Base-by-base conservation (phyloP, 2,329 filamentous ascomycete species). In the Talaromyces pinophilus region DNA sequence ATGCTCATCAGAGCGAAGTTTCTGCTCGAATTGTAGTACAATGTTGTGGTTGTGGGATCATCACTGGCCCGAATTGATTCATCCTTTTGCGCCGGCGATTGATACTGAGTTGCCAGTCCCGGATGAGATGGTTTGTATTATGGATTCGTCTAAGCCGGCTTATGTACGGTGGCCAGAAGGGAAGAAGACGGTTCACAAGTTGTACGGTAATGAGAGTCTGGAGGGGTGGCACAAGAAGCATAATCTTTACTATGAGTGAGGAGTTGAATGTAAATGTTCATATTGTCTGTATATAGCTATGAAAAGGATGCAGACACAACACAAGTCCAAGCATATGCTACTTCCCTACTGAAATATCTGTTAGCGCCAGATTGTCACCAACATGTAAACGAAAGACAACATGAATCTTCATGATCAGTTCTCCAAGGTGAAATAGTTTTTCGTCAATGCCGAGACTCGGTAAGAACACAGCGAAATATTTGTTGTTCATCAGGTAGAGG, bases 391-490 rank as follows among this genome's bases (percentile, higher is more conserved):
- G 17, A 55, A 38, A 40, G 15, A 25, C 7, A 42, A 38, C 22
- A 46, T 22, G n/a, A 15, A 42, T 46, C 17, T n/a, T 46, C 35
- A 63, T 50, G 69, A 73, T 88, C 86, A 88, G 86, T 82, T 88
- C 86, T 88, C 86, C 86, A 88, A 88, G 84, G 84, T 88, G 85
- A 87, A 77, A 78, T 74, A 70, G 70, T 76, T 82, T 75, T 80
- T 87, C 85, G 80, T 86, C 86, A 88, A 84, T 72, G 80, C 79
- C 40, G 75, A 75, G 80, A 75, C 83, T 87, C 85, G 77, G 86
- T 79, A 87, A 87, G 83, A 88, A 87, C 84, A 87, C 85, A 88
- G 86, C 85, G 83, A 87, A 83, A 83, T 77, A 80, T 77, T 79
- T 81, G 77, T 82, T 88, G 86, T 88, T 88, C 86, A 88, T 79